These are phyloP conservation scores for Hemerocallis citrina DNA, from an alignment of 106 monocot species.

Conservation along the genomic window DNA sequence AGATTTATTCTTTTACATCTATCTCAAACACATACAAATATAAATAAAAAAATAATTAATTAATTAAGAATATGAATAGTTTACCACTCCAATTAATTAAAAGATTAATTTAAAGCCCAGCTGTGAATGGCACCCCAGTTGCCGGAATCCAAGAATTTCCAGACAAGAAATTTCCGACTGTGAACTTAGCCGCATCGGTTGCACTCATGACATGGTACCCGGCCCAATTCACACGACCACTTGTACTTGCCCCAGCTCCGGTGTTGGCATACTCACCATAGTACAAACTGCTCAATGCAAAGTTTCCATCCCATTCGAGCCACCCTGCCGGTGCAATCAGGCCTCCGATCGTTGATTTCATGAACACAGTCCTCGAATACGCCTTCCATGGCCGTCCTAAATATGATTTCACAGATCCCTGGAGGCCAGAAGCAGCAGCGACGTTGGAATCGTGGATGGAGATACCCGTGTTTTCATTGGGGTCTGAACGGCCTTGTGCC, in stretches of 20 bases:
- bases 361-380: too few species aligned
- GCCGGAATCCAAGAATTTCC: slow-evolving; percentile 15
- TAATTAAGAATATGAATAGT: too few species aligned
- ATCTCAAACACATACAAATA: too few species aligned
- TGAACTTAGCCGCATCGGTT: slow-evolving; percentile 3
- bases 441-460: slow-evolving; percentile 17
- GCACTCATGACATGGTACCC: slow-evolving; percentile 11
- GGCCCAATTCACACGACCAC: slow-evolving; percentile 2
- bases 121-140: slow-evolving; percentile 6
- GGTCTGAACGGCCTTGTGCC: too few species aligned
- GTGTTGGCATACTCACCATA: slow-evolving; percentile 12
- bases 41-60: too few species aligned
- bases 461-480: too few species aligned
- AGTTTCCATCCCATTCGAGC: slow-evolving; percentile 12
- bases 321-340: slow-evolving; percentile 13
- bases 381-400: slow-evolving; percentile 36
- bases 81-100: too few species aligned
- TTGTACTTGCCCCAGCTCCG: slow-evolving; percentile 3
- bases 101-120: slow-evolving; percentile 9
- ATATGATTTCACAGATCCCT: background rate
- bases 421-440: background rate
- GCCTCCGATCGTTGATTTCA: slow-evolving; percentile 17
- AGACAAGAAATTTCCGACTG: slow-evolving; percentile 6
- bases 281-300: too few species aligned
- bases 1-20: too few species aligned